Evolutionary conservation across 2,329 filamentous ascomycete species (phyloP).

Genomic region (Xylaria sp.): DNA sequence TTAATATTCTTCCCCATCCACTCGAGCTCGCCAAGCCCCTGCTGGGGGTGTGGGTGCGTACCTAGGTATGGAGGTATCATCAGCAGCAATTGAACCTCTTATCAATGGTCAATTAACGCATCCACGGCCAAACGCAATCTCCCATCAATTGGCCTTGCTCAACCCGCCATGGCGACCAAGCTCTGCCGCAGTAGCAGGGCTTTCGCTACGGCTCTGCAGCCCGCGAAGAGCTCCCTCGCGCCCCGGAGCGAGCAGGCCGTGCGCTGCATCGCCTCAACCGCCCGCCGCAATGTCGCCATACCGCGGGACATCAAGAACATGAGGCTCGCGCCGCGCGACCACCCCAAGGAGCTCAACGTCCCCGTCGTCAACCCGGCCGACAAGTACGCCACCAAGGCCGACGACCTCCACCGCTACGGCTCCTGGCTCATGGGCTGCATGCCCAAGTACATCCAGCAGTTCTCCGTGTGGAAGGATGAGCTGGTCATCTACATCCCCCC

Average conservation of each 20-base stretch:
- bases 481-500: conserved; percentile 93
- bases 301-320: conserved; percentile 74
- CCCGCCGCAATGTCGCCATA: conserved; percentile 63
- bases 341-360: conserved; percentile 73
- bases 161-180: conserved; percentile 68
- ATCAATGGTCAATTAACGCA: conserved; percentile 37
- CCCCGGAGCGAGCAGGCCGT: conserved; percentile 55
- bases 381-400: conserved; percentile 88
- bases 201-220: conserved; percentile 66
- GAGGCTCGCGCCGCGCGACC: conserved; percentile 70
- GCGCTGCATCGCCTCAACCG: conserved; percentile 64
- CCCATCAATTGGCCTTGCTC: conserved; percentile 59
- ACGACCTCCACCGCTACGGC: conserved; percentile 92
- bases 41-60: conserved; percentile 3
- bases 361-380: conserved; percentile 92
- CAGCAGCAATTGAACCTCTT: conserved; percentile 16
- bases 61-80: conserved; percentile 6
- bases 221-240: conserved; percentile 59
- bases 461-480: conserved; percentile 99
- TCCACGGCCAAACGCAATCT: conserved; percentile 22
- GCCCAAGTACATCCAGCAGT: conserved; percentile 98
- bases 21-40: conserved; percentile 14
- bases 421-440: conserved; percentile 96
- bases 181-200: conserved; percentile 67
- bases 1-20: conserved; percentile 33